Evolutionary conservation across 495 filamentous ascomycete genomes (phyloP).

Genomic region (Rusavskia elegans): DNA sequence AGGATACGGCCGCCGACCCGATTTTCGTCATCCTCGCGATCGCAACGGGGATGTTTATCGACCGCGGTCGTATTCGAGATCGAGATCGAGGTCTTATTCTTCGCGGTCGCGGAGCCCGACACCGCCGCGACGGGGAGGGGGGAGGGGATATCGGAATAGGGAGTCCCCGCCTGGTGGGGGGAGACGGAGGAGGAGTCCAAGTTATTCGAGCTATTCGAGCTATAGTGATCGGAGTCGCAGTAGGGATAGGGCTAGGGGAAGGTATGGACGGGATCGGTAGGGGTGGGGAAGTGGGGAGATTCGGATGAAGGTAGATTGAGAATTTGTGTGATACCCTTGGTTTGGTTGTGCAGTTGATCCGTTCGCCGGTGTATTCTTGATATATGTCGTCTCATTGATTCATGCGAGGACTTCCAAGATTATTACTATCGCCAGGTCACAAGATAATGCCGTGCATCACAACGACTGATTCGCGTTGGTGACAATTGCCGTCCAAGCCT

Average conservation of each 20-base stretch:
- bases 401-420: too few relatives aligned
- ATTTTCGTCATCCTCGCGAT: conserved; percentile 13
- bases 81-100: conserved; percentile 15
- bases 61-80: conserved; percentile 29
- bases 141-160: conserved; percentile 21
- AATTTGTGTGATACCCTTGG: too few relatives aligned
- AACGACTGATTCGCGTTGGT: too few relatives aligned
- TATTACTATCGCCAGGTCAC: too few relatives aligned
- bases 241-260: conserved; percentile 22
- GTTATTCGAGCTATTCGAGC: conserved; percentile 38
- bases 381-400: too few relatives aligned
- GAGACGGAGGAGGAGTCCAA: conserved; percentile 34
- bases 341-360: too few relatives aligned
- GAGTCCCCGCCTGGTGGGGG: conserved; percentile 18
- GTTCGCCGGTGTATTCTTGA: too few relatives aligned
- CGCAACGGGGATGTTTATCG: conserved; percentile 32
- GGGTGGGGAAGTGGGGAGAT: too few relatives aligned
- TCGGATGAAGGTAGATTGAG: too few relatives aligned
- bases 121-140: conserved; percentile 6
- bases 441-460: too few relatives aligned
- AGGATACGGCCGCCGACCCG: conserved; percentile 19
- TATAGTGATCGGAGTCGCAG: conserved; percentile 30
- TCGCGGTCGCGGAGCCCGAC: conserved; percentile 13
- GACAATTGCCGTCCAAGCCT: too few relatives aligned
- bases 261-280: conserved; percentile 15